Base-by-base conservation (phyloP, 768 basidiomycete species). In the Leucocoprinus birnbaumii region DNA sequence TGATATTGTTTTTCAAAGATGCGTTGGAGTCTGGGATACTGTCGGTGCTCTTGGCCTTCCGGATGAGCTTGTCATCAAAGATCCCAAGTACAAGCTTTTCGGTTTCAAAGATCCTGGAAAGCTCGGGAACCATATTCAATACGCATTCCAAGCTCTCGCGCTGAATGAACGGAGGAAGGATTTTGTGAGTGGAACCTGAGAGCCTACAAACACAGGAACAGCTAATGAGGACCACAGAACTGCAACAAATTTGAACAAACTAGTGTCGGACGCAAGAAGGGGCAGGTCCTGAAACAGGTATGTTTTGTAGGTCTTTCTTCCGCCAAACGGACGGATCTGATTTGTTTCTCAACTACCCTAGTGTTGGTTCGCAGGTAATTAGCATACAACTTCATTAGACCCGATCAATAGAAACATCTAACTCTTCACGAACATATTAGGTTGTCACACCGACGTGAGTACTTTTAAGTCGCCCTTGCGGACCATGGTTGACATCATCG, bases 311-410 rank as follows among this genome's bases (percentile, higher is more conserved):
- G 13, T 38, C 19, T 45, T 44, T n/a, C n/a, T 19, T 2, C 7
- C 3, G 41, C 11, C 27, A 52, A 7, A 18, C 16, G 21, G 21
- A 27, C 24, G 34, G 4, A 42, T 43, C 21, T 25, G 35, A 27
- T 5, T 44, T 47, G 5, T 3, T 2, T 11, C 48, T 7, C 22
- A 42, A 38, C n/a, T 57, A 47, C 21, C 35, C 16, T n/a, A 87
- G 84, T 86, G 83, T 59, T 90, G 88, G 87, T 90, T 90, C 63
- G 68, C 78, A 51, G 87, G 87, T 81, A 62, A 62, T n/a, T n/a
- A n/a, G n/a, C n/a, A n/a, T 74, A 58, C 22, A 41, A 64, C 24
- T 19, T 10, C 45, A 7, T 7, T 5, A 3, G 21, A 3, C 19
- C 41, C 38, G 24, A 34, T 25, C 14, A 13, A 40, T n/a, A 21